Conservation (phyloP, 495 filamentous ascomycete genomes). For the Podospora sp. region DNA sequence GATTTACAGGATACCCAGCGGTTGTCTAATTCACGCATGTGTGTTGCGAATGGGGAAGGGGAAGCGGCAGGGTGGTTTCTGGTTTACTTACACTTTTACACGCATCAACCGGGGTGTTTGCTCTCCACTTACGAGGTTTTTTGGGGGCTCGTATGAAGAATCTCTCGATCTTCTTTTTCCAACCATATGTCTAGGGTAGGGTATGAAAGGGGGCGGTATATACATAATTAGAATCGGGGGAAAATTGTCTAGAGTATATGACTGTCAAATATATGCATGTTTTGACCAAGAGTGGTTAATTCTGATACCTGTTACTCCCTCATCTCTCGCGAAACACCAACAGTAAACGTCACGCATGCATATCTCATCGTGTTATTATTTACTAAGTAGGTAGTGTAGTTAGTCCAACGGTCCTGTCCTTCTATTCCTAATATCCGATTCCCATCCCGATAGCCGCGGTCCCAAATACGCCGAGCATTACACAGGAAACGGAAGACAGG, state of each 20-base stretch:
- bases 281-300: background rate
- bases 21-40: background rate
- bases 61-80: background rate
- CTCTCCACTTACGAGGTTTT: background rate
- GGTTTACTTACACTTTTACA: background rate
- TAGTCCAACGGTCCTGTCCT: background rate
- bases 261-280: background rate
- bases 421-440: background rate
- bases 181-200: background rate
- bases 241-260: background rate
- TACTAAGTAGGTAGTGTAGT: background rate
- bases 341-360: too few relatives aligned
- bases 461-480: background rate
- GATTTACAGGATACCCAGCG: constrained; percentile 5
- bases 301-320: too few relatives aligned
- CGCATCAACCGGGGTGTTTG: background rate
- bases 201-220: background rate
- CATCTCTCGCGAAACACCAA: too few relatives aligned
- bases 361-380: background rate
- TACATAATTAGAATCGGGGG: background rate
- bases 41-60: background rate
- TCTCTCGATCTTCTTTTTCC: background rate
- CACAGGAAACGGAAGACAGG: background rate
- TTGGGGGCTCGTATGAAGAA: background rate
- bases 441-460: background rate